phyloP scores from a whole-genome alignment of 768 basidiomycete species.

The Candolleomyces eurysporus region DNA sequence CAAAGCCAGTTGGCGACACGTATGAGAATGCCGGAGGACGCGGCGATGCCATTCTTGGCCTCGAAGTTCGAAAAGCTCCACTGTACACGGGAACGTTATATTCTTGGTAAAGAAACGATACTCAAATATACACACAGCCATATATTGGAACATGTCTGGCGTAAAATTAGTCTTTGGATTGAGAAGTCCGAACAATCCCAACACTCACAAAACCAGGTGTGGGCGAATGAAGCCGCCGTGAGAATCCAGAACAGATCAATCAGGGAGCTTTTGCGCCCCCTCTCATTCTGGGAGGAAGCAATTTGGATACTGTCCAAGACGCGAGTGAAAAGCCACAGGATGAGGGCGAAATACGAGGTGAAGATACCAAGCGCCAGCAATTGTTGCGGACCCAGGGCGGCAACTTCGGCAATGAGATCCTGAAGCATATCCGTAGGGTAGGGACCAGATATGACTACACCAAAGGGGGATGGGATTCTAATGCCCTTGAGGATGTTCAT shows the following conservation, averaged over 20 bases:
- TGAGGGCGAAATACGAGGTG: conserved; percentile 24
- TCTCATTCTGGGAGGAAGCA: neutral
- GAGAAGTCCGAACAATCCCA: neutral
- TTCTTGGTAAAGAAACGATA: neutral
- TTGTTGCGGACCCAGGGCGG: neutral
- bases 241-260: conserved; percentile 16
- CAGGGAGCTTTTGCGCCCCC: neutral
- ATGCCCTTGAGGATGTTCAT: no score
- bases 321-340: conserved; percentile 21
- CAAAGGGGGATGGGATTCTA: no score
- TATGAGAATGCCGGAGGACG: conserved; percentile 13
- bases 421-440: no score
- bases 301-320: conserved; percentile 10
- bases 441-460: no score
- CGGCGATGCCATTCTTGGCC: conserved; percentile 1
- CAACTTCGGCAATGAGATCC: no score
- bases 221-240: conserved; percentile 24
- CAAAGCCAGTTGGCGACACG: conserved; percentile 54
- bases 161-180: neutral
- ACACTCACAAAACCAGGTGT: conserved; percentile 38
- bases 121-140: conserved; percentile 25
- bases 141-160: conserved; percentile 33
- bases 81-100: conserved; percentile 21
- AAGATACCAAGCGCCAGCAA: conserved; percentile 21
- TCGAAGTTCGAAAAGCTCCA: conserved; percentile 58